Conservation (phyloP, 495 filamentous ascomycete genomes). For the Neurospora sp. region DNA sequence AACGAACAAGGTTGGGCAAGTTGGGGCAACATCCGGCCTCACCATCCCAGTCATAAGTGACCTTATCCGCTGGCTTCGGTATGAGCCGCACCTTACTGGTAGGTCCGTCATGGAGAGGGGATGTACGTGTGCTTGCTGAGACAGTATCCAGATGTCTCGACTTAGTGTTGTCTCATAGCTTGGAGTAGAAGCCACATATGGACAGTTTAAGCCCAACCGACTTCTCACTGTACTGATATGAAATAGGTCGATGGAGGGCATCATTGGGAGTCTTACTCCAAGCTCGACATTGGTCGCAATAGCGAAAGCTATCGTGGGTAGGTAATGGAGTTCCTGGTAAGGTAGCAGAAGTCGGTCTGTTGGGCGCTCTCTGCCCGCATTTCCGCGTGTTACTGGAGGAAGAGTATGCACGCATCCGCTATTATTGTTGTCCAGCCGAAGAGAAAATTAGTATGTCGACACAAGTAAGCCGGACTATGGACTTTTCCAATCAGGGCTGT, state of each 20-base stretch:
- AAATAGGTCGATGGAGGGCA: background rate
- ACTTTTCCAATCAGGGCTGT: slow-evolving; percentile 7
- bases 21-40: background rate
- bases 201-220: background rate
- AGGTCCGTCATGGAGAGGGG: background rate
- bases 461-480: slow-evolving; percentile 1
- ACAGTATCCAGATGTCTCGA: slow-evolving; percentile 5
- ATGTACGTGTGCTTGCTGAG: slow-evolving; percentile 8
- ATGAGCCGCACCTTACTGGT: background rate
- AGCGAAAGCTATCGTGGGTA: slow-evolving; percentile 1
- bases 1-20: background rate
- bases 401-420: slow-evolving; percentile 4
- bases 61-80: background rate
- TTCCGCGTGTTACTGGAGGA: background rate
- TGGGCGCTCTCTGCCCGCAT: background rate
- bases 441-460: slow-evolving; percentile 1
- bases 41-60: background rate
- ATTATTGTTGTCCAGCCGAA: slow-evolving; percentile 2
- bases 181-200: background rate
- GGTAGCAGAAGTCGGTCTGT: background rate
- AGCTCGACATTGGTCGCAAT: background rate
- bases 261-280: background rate
- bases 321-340: background rate
- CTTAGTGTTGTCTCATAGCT: slow-evolving; percentile 5
- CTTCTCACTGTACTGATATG: background rate